Evolutionary conservation across 169 alveolate species (phyloP), one percentile per base, ranked within the genome.

Genomic region (Babesia ovis): DNA sequence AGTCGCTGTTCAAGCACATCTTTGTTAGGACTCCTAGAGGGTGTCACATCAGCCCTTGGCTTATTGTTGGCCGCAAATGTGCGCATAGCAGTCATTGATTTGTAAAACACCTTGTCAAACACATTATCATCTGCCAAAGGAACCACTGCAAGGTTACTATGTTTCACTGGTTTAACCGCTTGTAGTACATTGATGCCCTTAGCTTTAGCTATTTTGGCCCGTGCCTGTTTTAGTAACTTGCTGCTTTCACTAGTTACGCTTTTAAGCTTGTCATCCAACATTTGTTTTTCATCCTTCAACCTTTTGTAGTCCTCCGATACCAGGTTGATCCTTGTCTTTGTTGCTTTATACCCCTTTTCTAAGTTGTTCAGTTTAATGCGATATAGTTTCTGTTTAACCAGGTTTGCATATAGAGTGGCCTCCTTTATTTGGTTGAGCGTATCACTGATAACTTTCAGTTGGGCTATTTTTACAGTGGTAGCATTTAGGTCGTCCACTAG

Each of bases 371-470:
- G 35, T 54, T 43, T 81, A 11, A 29, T 66, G 61, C 55, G 70
- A 53, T 80, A 77, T 45, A 75, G 77, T 37, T 54, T 29, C 55
- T 74, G 81, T 58, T 62, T 51, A n/a, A 76, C 84, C 35, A 85
- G n/a, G 35, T 61, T 66, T 25, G 50, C 71, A 51, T 62, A 75
- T 51, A 73, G 46, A 0, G 83, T 62, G 55, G 77, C 77, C 31
- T 81, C 71, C 59, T 68, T 60, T 29, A 81, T 32, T 42, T 75
- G 67, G 12, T 51, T 68, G 1, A 43, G 41, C 8, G 71, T 48
- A 20, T 75, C 76, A 16, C 54, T 66, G 31, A 85, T 75, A n/a
- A 66, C 72, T 31, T 55, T 61, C 8, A 75, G 77, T 32, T 75
- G 76, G 14, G 85, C 37, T 16, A 75, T 37, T 31, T 75, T 75